Conservation (phyloP, 768 basidiomycete genomes). For the Tulasnella calospora region DNA sequence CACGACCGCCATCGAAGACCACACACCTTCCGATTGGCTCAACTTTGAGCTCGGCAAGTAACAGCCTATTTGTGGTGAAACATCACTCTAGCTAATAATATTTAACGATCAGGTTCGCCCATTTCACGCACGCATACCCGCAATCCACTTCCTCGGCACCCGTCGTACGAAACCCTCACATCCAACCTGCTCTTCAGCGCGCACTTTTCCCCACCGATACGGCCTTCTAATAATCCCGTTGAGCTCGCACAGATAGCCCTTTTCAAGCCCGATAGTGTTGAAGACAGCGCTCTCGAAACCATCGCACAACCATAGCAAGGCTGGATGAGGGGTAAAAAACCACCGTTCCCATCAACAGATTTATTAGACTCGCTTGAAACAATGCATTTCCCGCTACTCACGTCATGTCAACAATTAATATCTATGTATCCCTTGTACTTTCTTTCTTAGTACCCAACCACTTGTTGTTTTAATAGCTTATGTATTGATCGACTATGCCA, state of each 20-base stretch:
- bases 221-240: constrained; percentile 3
- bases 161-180: constrained; percentile 22
- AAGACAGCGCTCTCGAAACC: background rate
- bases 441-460: background rate
- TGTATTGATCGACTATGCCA: background rate
- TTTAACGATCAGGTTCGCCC: constrained; percentile 13
- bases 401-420: background rate
- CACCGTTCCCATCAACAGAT: background rate
- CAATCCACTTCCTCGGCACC: constrained; percentile 25
- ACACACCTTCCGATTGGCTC: background rate
- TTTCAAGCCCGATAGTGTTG: background rate
- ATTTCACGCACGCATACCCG: constrained; percentile 24
- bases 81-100: background rate
- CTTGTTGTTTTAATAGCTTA: background rate
- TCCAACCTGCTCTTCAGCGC: constrained; percentile 15
- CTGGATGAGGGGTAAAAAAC: background rate
- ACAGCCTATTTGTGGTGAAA: background rate
- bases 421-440: background rate
- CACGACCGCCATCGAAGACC: background rate
- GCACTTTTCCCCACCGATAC: background rate
- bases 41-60: constrained; percentile 18
- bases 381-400: background rate
- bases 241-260: background rate
- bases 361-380: background rate
- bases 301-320: background rate